A percentile compares a stretch with the other conserved stretches of the same genome.
Evolutionary conservation across 2,329 filamentous ascomycete genomes (phyloP).

Genomic region (Fusarium continuum): DNA sequence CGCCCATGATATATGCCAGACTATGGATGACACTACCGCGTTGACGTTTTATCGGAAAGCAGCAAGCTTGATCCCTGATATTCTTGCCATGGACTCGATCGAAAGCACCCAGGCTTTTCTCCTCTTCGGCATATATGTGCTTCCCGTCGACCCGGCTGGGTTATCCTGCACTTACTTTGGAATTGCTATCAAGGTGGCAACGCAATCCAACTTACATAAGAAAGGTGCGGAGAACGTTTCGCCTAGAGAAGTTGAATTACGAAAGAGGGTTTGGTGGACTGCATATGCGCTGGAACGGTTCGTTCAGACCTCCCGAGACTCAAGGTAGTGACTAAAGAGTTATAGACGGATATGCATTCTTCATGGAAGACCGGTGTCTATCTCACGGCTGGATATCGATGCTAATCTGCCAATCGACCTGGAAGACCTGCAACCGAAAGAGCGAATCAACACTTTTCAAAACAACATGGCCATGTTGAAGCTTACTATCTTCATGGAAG

Average conservation of each 20-base stretch:
- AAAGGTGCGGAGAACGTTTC: background rate
- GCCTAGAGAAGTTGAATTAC: constrained; percentile 6
- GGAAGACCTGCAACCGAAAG: constrained; percentile 17
- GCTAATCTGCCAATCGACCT: constrained; percentile 18
- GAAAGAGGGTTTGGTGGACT: constrained; percentile 41
- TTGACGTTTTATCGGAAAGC: constrained; percentile 30
- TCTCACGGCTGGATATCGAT: constrained; percentile 20
- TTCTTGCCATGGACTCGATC: constrained; percentile 23
- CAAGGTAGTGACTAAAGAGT: background rate
- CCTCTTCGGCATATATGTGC: constrained; percentile 30
- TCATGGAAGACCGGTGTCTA: constrained; percentile 34
- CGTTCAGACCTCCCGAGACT: background rate
- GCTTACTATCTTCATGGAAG: constrained; percentile 36
- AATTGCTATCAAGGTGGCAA: constrained; percentile 35
- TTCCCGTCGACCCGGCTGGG: constrained; percentile 33
- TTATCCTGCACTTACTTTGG: constrained; percentile 38
- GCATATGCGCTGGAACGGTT: constrained; percentile 35
- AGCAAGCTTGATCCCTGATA: constrained; percentile 18
- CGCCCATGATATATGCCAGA: constrained; percentile 12
- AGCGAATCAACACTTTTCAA: constrained; percentile 32
- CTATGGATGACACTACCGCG: constrained; percentile 27
- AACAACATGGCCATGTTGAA: constrained; percentile 27
- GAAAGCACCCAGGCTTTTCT: constrained; percentile 37
- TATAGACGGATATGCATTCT: constrained; percentile 31
- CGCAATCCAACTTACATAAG: constrained; percentile 28